phyloP scores from a whole-genome alignment of 2,329 filamentous ascomycete genomes.

The Fusarium pseudonygamai region DNA sequence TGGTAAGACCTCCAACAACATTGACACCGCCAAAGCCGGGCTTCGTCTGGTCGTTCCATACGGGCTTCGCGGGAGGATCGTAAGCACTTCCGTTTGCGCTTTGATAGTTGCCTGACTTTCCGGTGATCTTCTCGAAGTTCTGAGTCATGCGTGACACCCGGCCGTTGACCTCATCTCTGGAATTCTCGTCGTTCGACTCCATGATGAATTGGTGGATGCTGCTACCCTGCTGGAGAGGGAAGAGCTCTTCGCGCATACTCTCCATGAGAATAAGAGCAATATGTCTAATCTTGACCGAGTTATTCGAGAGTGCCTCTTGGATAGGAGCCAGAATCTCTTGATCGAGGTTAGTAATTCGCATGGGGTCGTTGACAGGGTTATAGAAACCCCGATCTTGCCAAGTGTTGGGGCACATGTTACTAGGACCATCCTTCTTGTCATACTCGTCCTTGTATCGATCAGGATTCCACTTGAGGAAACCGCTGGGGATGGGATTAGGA shows the following conservation, averaged over 20 bases:
- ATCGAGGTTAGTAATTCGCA: conserved; percentile 53
- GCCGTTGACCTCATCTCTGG: conserved; percentile 44
- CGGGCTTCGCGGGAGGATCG: conserved; percentile 37
- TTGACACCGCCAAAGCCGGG: conserved; percentile 52
- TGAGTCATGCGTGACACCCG: conserved; percentile 44
- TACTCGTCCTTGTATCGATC: conserved; percentile 23
- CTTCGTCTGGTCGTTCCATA: conserved; percentile 33
- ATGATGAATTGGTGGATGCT: conserved; percentile 49
- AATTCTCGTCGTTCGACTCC: conserved; percentile 44
- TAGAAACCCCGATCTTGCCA: conserved; percentile 43
- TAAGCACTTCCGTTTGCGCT: conserved; percentile 37
- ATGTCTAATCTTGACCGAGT: conserved; percentile 52
- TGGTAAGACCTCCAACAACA: conserved; percentile 51
- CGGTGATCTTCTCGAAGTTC: conserved; percentile 35
- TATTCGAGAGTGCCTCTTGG: conserved; percentile 35
- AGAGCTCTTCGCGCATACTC: conserved; percentile 56
- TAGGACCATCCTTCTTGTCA: conserved; percentile 37
- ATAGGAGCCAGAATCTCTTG: conserved; percentile 44
- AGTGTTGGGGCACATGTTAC: conserved; percentile 22
- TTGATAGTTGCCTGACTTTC: conserved; percentile 30
- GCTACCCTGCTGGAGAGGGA: conserved; percentile 53
- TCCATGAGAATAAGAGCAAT: conserved; percentile 56
- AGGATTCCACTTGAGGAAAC: conserved; percentile 44
- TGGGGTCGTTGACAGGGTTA: conserved; percentile 49
- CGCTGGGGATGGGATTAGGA: conserved; percentile 37